These are phyloP conservation scores for Cicer pinnatifidum DNA, from an alignment of 306 rosid species.

Conservation along the genomic window DNA sequence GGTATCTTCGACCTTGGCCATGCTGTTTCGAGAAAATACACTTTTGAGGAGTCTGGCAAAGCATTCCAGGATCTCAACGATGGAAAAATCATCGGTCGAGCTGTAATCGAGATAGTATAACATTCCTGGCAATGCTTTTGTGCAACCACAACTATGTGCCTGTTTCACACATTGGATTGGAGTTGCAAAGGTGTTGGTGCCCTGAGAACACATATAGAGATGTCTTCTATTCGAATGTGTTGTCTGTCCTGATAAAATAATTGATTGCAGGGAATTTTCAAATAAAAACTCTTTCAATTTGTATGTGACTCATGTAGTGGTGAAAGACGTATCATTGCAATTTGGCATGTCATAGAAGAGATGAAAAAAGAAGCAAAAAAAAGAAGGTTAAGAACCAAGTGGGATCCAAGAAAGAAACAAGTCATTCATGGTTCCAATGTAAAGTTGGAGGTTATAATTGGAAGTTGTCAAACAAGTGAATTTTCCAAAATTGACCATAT, in stretches of 20 bases:
- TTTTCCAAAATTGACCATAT: too few relatives aligned
- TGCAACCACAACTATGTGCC: constrained; percentile 32
- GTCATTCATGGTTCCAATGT: background rate
- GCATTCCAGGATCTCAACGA: constrained; percentile 85
- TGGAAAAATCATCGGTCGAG: constrained; percentile 79
- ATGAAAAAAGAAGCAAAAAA: background rate
- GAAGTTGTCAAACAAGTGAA: too few relatives aligned
- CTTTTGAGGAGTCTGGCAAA: constrained; percentile 70
- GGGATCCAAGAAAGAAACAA: background rate
- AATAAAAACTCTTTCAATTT: constrained; percentile 37
- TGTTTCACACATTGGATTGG: constrained; percentile 20
- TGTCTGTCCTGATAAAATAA: constrained; percentile 15
- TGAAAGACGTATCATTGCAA: constrained; percentile 19
- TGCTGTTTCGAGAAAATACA: constrained; percentile 86
- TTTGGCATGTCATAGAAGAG: constrained; percentile 12
- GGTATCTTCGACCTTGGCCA: constrained; percentile 72
- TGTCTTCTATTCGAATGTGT: constrained; percentile 32
- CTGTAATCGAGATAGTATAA: constrained; percentile 72
- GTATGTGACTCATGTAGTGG: constrained; percentile 19
- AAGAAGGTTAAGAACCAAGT: background rate
- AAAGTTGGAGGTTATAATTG: too few relatives aligned
- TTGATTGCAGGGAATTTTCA: constrained; percentile 26
- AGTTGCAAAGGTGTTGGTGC: constrained; percentile 44
- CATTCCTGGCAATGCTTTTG: constrained; percentile 32
- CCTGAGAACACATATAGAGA: constrained; percentile 49